phyloP scores from a whole-genome alignment of 2,329 filamentous ascomycete species.

The Cladosporium halotolerans region DNA sequence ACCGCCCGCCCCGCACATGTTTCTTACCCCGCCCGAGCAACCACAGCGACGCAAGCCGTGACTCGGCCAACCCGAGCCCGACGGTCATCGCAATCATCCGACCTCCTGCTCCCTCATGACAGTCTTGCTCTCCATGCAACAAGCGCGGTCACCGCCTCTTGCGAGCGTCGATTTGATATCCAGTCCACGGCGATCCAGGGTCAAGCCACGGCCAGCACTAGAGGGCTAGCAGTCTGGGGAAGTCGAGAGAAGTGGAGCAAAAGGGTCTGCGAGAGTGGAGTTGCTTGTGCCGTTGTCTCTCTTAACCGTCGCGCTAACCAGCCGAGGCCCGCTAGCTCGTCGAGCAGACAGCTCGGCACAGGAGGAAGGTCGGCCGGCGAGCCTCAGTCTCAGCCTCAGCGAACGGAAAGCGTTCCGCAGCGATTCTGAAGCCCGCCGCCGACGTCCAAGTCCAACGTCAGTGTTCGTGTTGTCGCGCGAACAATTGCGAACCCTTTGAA shows the following conservation, averaged over 20 bases:
- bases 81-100: not conserved
- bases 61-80: not conserved
- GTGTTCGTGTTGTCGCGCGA: not conserved
- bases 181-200: not conserved
- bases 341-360: not conserved
- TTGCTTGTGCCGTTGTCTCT: not conserved
- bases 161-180: not conserved
- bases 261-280: constrained; percentile 1
- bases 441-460: not conserved
- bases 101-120: not conserved
- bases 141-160: not conserved
- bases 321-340: not conserved
- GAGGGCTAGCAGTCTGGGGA: constrained; percentile 8
- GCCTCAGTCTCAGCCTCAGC: not conserved
- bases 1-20: not conserved
- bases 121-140: not conserved
- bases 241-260: constrained; percentile 7
- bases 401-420: not conserved
- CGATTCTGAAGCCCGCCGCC: not conserved
- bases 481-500: not conserved
- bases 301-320: not conserved
- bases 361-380: not conserved
- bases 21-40: constrained; percentile 1
- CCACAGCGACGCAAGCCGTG: not conserved
- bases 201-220: constrained; percentile 3